phyloP scores from a whole-genome alignment of 768 basidiomycete species.

The Suillus brevipes region DNA sequence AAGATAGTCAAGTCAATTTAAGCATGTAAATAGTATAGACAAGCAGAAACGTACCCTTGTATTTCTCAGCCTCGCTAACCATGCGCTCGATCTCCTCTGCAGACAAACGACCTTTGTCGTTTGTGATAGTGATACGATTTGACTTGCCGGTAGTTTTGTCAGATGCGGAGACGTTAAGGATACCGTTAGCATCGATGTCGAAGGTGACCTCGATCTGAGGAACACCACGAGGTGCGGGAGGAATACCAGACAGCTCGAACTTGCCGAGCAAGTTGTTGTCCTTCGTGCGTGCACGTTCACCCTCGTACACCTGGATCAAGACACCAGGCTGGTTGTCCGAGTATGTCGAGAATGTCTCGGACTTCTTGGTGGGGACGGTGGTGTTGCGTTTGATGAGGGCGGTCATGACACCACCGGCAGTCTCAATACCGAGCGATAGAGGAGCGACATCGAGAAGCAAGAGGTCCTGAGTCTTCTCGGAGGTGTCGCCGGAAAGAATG shows the following conservation, averaged over 20 bases:
- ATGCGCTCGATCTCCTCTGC: conserved; percentile 99
- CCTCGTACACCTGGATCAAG: conserved; percentile 97
- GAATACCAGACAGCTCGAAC: conserved; percentile 96
- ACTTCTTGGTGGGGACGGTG: conserved; percentile 97
- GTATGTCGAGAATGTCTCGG: conserved; percentile 98
- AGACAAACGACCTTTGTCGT: conserved; percentile 95
- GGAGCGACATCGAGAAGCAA: conserved; percentile 94
- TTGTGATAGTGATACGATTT: conserved; percentile 90
- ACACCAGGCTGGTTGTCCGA: conserved; percentile 99
- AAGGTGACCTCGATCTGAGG: conserved; percentile 98
- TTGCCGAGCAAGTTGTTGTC: conserved; percentile 99
- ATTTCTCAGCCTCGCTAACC: conserved; percentile 92
- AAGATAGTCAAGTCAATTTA: conserved; percentile 28
- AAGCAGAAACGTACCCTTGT: conserved; percentile 58
- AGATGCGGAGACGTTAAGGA: conserved; percentile 90
- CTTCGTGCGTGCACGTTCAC: conserved; percentile 97
- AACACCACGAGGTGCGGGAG: conserved; percentile 95
- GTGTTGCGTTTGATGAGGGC: conserved; percentile 98
- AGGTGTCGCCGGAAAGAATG: conserved; percentile 96
- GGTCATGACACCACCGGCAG: conserved; percentile 99
- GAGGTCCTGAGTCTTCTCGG: conserved; percentile 96
- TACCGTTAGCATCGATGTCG: conserved; percentile 97
- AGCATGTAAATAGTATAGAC: background rate
- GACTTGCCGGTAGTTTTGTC: conserved; percentile 99
- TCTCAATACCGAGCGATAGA: conserved; percentile 93